Evolutionary conservation across 148 eudicot genomes (phyloP), one percentile per base, ranked within the genome.

Genomic region (Cornus controversa): DNA sequence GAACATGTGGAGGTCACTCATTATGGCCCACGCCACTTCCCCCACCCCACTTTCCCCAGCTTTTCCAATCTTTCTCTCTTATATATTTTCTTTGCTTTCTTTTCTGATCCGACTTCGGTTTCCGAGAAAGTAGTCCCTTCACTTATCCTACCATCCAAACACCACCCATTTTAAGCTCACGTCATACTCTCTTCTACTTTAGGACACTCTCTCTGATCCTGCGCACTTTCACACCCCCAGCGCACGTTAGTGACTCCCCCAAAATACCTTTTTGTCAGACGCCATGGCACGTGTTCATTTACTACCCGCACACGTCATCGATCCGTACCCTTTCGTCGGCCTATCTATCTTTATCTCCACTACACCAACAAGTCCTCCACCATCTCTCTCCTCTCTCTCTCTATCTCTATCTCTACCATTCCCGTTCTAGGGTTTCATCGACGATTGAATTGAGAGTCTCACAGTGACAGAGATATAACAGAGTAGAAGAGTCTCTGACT

Each of bases 1-100:
- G 45, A 40, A 40, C 86, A 84, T 84, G 86, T 84, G 86, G 83
- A 64, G 81, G 83, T 74, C 71, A 77, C 73, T 80, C 75, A 66
- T 28, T 2, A 64, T 73, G 82, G 77, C 74, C 77, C 77, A 63
- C 72, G 58, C 75, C 79, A 31, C 34, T 31, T 31, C 9, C 75
- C 6, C 66, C 57, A 24, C 57, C 76, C 71, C 78, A 73, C 71
- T 70, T 79, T 68, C 36, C 36, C 73, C 74, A 70, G 50, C 81
- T 77, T 83, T 83, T 83, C 34, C 34, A 31, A 31, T 31, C 34
- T 36, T n/a, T 29, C 75, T 16, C 45, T 57, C 62, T 37, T 1
- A 8, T 14, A 5, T 66, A 69, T 58, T 63, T 42, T 20, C 64
- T 40, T 78, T 45, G 57, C 58, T 75, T 65, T 72, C 58, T 75